These are phyloP conservation scores for Auricularia auricula-judae DNA, from an alignment of 768 basidiomycete species.

Conservation along the genomic window DNA sequence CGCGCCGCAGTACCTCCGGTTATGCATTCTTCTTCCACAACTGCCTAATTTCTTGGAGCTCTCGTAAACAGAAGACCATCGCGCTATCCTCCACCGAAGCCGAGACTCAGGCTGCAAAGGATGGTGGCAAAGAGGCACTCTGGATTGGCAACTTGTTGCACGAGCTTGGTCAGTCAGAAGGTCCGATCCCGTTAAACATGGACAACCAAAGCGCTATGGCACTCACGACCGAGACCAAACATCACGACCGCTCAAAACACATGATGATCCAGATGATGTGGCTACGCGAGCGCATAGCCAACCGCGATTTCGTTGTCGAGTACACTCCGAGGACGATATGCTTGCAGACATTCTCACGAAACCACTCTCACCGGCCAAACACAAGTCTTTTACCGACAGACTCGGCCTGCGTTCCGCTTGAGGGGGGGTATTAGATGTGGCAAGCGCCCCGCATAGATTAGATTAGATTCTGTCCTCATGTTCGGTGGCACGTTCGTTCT, in stretches of 20 bases:
- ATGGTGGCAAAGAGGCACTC: slow-evolving; percentile 8
- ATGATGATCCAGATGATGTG: slow-evolving; percentile 18
- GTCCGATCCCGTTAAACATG: background rate
- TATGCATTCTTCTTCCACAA: slow-evolving; percentile 18
- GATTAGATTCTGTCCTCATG: too few species aligned
- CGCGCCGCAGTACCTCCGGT: slow-evolving; percentile 22
- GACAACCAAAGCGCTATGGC: slow-evolving; percentile 23
- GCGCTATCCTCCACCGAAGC: slow-evolving; percentile 18
- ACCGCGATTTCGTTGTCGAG: slow-evolving; percentile 14
- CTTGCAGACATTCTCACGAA: slow-evolving; percentile 33
- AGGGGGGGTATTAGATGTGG: background rate
- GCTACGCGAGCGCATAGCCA: background rate
- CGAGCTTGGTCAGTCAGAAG: slow-evolving; percentile 2
- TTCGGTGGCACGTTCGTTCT: too few species aligned
- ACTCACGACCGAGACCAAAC: slow-evolving; percentile 13
- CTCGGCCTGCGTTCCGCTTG: background rate
- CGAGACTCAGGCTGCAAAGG: slow-evolving; percentile 16
- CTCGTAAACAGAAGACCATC: slow-evolving; percentile 15
- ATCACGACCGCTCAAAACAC: slow-evolving; percentile 25
- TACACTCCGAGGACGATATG: slow-evolving; percentile 24
- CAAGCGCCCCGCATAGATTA: too few species aligned
- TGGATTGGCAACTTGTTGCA: slow-evolving; percentile 9
- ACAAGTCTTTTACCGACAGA: background rate
- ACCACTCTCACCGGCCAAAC: slow-evolving; percentile 11
- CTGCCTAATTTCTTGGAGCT: slow-evolving; percentile 15